Conservation (phyloP, 2,329 filamentous ascomycete species). For the Colletotrichum nymphaeae region DNA sequence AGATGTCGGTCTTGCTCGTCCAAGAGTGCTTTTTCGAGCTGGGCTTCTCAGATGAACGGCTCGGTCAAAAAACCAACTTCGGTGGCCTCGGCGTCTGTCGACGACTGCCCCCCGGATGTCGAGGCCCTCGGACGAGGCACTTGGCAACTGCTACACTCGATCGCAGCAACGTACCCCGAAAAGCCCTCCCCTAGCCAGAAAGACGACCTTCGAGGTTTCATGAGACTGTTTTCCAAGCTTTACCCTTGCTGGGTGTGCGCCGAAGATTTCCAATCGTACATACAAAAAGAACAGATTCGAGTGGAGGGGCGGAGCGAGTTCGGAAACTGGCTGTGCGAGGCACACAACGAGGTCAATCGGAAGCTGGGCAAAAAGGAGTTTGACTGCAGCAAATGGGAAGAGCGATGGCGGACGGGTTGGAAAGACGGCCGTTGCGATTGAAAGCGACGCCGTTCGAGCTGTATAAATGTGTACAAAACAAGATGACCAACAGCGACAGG, state of each 20-base stretch:
- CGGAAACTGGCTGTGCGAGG: constrained; percentile 85
- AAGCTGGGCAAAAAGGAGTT: constrained; percentile 93
- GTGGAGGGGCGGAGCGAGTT: constrained; percentile 74
- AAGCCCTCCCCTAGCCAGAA: constrained; percentile 77
- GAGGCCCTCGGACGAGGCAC: constrained; percentile 86
- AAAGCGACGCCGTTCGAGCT: neutral
- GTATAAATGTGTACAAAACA: neutral
- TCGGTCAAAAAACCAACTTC: constrained; percentile 48
- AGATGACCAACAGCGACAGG: neutral
- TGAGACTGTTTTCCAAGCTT: constrained; percentile 82
- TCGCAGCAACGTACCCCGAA: constrained; percentile 87
- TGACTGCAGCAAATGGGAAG: constrained; percentile 91
- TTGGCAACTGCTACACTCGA: constrained; percentile 94
- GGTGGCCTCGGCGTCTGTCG: constrained; percentile 47
- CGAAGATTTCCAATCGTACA: constrained; percentile 88
- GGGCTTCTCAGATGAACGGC: constrained; percentile 64
- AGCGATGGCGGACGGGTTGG: constrained; percentile 95
- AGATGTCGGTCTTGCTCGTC: constrained; percentile 79
- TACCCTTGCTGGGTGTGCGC: constrained; percentile 98
- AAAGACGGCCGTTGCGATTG: constrained; percentile 73
- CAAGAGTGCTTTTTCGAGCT: constrained; percentile 64
- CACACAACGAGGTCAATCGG: constrained; percentile 87
- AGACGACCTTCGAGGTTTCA: constrained; percentile 80
- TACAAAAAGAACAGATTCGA: constrained; percentile 76
- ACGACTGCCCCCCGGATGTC: constrained; percentile 92